Evolutionary conservation across 768 basidiomycete species (phyloP).

Genomic region (Amanita thiersii): DNA sequence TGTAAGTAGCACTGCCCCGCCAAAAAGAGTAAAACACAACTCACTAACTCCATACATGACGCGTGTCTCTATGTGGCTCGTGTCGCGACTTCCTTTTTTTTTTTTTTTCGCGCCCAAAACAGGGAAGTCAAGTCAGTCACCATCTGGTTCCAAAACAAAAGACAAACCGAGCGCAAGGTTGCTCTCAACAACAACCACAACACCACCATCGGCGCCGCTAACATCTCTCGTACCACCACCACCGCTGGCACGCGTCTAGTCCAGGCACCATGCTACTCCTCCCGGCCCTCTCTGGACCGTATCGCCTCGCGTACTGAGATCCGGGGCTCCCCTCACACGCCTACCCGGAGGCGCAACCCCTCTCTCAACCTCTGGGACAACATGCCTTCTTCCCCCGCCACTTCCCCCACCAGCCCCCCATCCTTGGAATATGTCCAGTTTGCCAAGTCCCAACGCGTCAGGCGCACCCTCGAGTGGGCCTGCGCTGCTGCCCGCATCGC

Average conservation of each 20-base stretch:
- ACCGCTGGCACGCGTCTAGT: too few species aligned
- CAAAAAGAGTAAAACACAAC: constrained; percentile 9
- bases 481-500: constrained; percentile 53
- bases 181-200: constrained; percentile 33
- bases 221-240: constrained; percentile 17
- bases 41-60: constrained; percentile 9
- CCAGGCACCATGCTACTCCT: constrained; percentile 18
- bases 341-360: constrained; percentile 27
- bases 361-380: constrained; percentile 38
- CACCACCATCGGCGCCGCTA: constrained; percentile 16
- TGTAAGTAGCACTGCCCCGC: too few species aligned
- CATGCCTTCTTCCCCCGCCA: constrained; percentile 60
- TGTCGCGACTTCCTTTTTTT: too few species aligned
- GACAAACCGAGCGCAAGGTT: constrained; percentile 58
- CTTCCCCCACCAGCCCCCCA: constrained; percentile 44
- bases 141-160: constrained; percentile 84
- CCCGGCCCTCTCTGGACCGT: constrained; percentile 47
- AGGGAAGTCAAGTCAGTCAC: constrained; percentile 67
- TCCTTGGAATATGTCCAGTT: constrained; percentile 39
- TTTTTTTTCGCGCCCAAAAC: background rate
- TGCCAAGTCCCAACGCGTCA: constrained; percentile 35
- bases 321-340: constrained; percentile 31
- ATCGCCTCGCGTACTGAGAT: constrained; percentile 50
- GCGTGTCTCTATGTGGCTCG: too few species aligned
- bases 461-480: constrained; percentile 64